Base-by-base conservation (phyloP, 306 rosid species). In the Lathyrus oleraceus region DNA sequence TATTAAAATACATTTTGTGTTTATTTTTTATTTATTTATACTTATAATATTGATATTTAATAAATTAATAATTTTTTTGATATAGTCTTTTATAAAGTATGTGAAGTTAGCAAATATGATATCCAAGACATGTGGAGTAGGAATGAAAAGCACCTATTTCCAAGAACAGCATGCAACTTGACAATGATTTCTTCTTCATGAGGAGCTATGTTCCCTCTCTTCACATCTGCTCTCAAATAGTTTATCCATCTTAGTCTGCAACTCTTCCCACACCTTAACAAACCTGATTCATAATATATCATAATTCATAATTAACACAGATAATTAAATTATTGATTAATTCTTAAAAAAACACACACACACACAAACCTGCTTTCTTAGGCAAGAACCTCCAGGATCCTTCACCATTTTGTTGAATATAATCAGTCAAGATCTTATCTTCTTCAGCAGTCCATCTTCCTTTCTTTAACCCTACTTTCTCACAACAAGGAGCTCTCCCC, bases 361-460 rank as follows among this genome's bases (percentile, higher is more conserved):
- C 40, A 57, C 11, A 57, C 14, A 25, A 27, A 86, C 96, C 94
- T 40, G 97, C 96, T 76, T 89, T 87, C 56, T 87, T 85, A 74
- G 97, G 96, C 69, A 91, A 78, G 56, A 82, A 73, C 69, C 89
- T 85, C 97, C 96, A 91, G 0, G 88, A 85, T 14, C 97, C 96
- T 84, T 91, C 91, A 36, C 97, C 97, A 43, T 87, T 76, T 21
- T 44, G 53, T 21, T 79, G 68, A 21, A 91, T 89, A 68, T 89
- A 89, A 32, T 82, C 85, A 2, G 86, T 89, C 57, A 89, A 81
- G 69, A 82, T 81, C 56, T 79, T 58, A 67, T 91, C 97, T 59
- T 91, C 97, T 78, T 89, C 94, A 13, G 84, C 85, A 6, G 94
- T 91, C 96, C 97, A 91, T 73, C 96, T 86, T 70, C 96, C 96